A percentile compares a stretch with the other conserved stretches of the same genome.
These are phyloP conservation scores for Pseudozyma sp. DNA, from an alignment of 1,284 basidiomycete genomes.

Conservation along the genomic window DNA sequence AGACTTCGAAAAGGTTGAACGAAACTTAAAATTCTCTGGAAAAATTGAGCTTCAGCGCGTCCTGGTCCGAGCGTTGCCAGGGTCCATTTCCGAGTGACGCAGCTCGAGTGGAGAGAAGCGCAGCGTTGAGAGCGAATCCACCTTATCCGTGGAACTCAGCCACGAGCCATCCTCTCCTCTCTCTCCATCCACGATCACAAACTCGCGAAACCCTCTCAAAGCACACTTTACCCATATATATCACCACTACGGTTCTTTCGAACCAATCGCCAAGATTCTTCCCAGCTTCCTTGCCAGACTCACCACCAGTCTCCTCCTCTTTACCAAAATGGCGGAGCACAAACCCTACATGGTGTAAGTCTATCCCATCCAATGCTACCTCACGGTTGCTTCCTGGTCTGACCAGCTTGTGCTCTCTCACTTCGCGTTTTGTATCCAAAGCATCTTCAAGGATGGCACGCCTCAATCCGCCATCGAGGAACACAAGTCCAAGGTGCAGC, in stretches of 20 bases:
- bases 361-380: not conserved
- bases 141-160: conserved; percentile 7
- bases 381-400: not conserved
- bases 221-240: not conserved
- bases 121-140: conserved; percentile 15
- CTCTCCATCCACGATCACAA: not conserved
- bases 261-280: conserved; percentile 6
- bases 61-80: conserved; percentile 29
- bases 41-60: not conserved
- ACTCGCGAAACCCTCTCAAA: conserved; percentile 2
- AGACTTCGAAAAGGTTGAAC: not conserved
- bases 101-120: conserved; percentile 13
- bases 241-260: not conserved
- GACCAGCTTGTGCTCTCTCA: not conserved
- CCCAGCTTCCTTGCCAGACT: conserved; percentile 19
- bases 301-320: conserved; percentile 13
- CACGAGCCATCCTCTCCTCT: not conserved
- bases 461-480: conserved; percentile 52
- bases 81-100: conserved; percentile 9
- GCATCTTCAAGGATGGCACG: conserved; percentile 58
- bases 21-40: too few species aligned
- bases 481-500: conserved; percentile 47
- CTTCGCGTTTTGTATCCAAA: not conserved
- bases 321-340: conserved; percentile 44
- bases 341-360: conserved; percentile 61